Evolutionary conservation across 257 asterid genomes (phyloP).

Genomic region (Solanum sejunctum): DNA sequence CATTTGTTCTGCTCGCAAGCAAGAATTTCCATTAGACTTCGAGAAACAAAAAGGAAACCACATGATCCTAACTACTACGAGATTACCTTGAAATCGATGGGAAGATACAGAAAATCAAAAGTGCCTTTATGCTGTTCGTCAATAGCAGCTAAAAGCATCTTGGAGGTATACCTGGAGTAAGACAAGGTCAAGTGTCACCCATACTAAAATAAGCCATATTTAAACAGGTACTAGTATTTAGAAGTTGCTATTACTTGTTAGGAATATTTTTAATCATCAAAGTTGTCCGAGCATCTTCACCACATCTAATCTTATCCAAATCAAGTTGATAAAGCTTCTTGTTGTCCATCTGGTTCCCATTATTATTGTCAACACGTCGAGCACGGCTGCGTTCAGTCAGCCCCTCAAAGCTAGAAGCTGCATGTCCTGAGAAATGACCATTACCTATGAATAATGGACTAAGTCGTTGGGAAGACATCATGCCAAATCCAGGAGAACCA

Average conservation of each 20-base stretch:
- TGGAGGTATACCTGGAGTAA: conserved; percentile 58
- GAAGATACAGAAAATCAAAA: conserved; percentile 73
- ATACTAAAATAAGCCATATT: not conserved
- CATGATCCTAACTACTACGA: not conserved
- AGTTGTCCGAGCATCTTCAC: conserved; percentile 65
- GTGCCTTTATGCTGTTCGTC: conserved; percentile 61
- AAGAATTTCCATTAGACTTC: not conserved
- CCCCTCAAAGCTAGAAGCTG: conserved; percentile 22
- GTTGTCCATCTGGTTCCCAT: conserved; percentile 31
- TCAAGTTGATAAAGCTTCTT: conserved; percentile 49
- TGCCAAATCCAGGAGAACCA: conserved; percentile 32
- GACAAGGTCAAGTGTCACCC: not conserved
- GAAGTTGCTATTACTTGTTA: conserved; percentile 43
- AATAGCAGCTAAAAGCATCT: conserved; percentile 62
- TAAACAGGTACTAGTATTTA: not conserved
- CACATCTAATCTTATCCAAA: conserved; percentile 46
- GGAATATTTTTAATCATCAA: conserved; percentile 81
- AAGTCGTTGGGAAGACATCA: conserved; percentile 23
- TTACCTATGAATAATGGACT: conserved; percentile 23
- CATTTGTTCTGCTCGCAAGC: conserved; percentile 55
- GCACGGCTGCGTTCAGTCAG: conserved; percentile 25
- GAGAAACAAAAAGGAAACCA: not conserved
- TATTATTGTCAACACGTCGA: conserved; percentile 21
- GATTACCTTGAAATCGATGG: conserved; percentile 73
- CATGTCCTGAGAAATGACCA: conserved; percentile 17